Base-by-base conservation (phyloP, 345 rosid genomes). In the Streptanthus diversifolius region DNA sequence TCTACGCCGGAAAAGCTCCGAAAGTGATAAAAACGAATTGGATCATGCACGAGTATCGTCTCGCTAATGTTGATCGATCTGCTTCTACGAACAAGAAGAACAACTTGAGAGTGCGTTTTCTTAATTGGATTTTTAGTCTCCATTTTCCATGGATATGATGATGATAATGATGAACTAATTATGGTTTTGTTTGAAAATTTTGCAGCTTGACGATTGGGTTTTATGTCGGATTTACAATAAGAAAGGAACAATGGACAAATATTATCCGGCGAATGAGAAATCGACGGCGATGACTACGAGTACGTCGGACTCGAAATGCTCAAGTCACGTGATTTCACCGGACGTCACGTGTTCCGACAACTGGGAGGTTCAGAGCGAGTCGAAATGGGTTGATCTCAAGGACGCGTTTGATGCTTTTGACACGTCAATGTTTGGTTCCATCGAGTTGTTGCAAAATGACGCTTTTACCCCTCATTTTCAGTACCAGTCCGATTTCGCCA, bases 41-140 rank as follows among this genome's bases (percentile, higher is more conserved):
- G 98, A 93, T 93, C 41, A 93, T 93, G 98, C 98, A 93, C 3
- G 98, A 93, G 54, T 93, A 93, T 66, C 96, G 98, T 35, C 91
- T 88, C 12, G 90, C 95, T 7, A 84, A 90, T 72, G 93, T 89
- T 11, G 91, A 93, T 54, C 79, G 98, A 32, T 86, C 97, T 15
- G 80, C 75, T 55, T 70, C 75, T 19, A 66, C 79, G 53, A 82
- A 79, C 73, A 85, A 79, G 62, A 90, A 76, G 51, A 84, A 68
- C 74, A 85, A 80, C 49, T 78, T 82, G 47, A 81, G 97, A 90
- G 96, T 93, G 86, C 7, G 70, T 18, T 21, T 60, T 21, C 3
- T 25, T 18, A n/a, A n/a, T n/a, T n/a, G 25, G 25, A 22, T 63
- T 14, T 12, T 29, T 4, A 36, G 2, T 32, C 39, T 14, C 24